Base-by-base conservation (phyloP, 2,329 filamentous ascomycete genomes). In the Lecanosticta acicola region DNA sequence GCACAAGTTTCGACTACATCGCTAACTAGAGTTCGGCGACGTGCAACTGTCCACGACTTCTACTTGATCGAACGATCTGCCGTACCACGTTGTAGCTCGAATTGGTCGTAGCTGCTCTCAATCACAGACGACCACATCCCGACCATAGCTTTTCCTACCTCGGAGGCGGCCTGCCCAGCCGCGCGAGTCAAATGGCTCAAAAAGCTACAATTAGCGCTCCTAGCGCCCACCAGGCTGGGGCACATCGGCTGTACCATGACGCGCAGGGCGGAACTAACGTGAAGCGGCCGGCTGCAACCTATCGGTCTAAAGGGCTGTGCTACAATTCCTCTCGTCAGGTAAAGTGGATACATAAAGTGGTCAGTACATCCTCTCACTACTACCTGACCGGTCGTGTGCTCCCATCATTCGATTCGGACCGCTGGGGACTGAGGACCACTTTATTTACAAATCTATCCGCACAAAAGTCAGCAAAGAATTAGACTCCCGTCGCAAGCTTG, bases 181-280 rank as follows among this genome's bases (percentile, higher is more conserved):
- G 24, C 5, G 24, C 24, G 24, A 11, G 11, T 29, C 5, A 29
- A 29, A 7, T 5, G 24, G 7, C 11, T 11, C 5, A 29, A 29
- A 29, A 29, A 11, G 11, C 24, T n/a, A n/a, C 24, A 29, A 29
- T 29, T 7, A 29, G 24, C 24, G 24, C 24, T 29, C 7, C 24
- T 29, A 29, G 24, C 24, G 24, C 11, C 24, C 24, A 29, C 24
- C 7, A 11, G 11, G 24, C 24, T 29, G 24, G 7, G 24, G n/a
- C n/a, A 29, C 24, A 11, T 5, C 24, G 24, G 14, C 40, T 14
- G 40, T 42, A 42, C 21, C 18, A 24, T 42, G 40, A 42, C 40
- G 40, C 32, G 13, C 32, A 35, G 24, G 13, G 14, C 40, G 20
- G 20, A 18, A 35, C 34, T 39, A 39, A 17, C 14, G 33, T 13